Conservation (phyloP, 2,329 filamentous ascomycete species). For the Apiospora arundinis region DNA sequence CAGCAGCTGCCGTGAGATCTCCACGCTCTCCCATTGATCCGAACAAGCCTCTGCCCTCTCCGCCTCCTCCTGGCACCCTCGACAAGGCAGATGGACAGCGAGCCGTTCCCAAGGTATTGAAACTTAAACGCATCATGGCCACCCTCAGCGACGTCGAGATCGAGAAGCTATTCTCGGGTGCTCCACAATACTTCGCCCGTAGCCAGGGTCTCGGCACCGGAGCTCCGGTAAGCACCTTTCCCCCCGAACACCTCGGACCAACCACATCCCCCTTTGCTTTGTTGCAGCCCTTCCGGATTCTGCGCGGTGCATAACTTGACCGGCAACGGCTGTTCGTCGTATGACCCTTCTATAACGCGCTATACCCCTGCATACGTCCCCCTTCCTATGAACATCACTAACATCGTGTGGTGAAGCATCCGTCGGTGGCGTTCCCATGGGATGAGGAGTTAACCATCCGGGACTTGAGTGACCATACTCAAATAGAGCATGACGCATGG, state of each 20-base stretch:
- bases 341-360: not conserved
- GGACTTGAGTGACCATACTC: slow-evolving; percentile 69
- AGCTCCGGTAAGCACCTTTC: slow-evolving; percentile 46
- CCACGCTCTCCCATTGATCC: slow-evolving; percentile 49
- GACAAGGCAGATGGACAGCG: slow-evolving; percentile 46
- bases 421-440: slow-evolving; percentile 72
- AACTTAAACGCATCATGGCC: slow-evolving; percentile 64
- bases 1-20: slow-evolving; percentile 21
- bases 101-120: slow-evolving; percentile 47
- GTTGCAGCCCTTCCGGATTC: not conserved
- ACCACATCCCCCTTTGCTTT: not conserved
- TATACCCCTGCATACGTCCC: not conserved
- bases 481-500: slow-evolving; percentile 69
- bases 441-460: slow-evolving; percentile 66
- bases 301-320: not conserved
- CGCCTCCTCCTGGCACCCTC: slow-evolving; percentile 50
- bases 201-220: slow-evolving; percentile 65
- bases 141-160: slow-evolving; percentile 65
- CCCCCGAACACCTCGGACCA: not conserved
- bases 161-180: slow-evolving; percentile 76
- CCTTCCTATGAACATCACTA: not conserved
- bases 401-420: slow-evolving; percentile 46
- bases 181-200: slow-evolving; percentile 72
- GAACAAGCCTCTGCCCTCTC: slow-evolving; percentile 64
- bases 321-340: not conserved